These are phyloP conservation scores for Termitomyces sp. DNA, from an alignment of 768 basidiomycete genomes.

Conservation along the genomic window DNA sequence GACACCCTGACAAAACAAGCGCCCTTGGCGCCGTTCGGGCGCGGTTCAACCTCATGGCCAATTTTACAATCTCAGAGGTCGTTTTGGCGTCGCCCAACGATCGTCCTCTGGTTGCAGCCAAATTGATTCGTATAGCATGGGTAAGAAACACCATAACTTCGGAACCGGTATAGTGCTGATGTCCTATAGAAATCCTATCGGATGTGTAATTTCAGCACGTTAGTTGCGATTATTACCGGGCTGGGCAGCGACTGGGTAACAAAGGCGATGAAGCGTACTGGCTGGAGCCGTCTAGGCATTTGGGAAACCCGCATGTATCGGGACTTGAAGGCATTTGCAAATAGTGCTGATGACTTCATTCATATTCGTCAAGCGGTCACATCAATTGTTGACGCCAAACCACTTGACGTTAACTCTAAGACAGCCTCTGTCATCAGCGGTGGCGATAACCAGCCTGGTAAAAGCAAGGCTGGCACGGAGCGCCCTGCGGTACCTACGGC, in stretches of 20 bases:
- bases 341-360: conserved; percentile 64
- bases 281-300: conserved; percentile 57
- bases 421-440: conserved; percentile 48
- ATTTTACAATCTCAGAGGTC: conserved; percentile 78
- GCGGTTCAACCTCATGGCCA: conserved; percentile 79
- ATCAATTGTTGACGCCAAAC: conserved; percentile 60
- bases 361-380: conserved; percentile 64
- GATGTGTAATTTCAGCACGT: conserved; percentile 70
- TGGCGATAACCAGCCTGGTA: conserved; percentile 31
- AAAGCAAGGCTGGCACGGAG: conserved; percentile 32
- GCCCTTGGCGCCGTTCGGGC: conserved; percentile 71
- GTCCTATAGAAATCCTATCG: conserved; percentile 68
- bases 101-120: conserved; percentile 58
- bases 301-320: conserved; percentile 72
- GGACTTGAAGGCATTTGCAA: conserved; percentile 64
- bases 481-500: conserved; percentile 36
- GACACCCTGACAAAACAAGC: conserved; percentile 55
- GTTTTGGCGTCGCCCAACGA: conserved; percentile 66
- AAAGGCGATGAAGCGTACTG: conserved; percentile 56
- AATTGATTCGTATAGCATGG: conserved; percentile 84
- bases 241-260: conserved; percentile 65
- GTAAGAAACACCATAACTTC: conserved; percentile 37
- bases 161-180: background rate
- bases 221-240: conserved; percentile 77
- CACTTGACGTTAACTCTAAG: conserved; percentile 47